These are phyloP conservation scores for Cryphonectria parasitica DNA, from an alignment of 2,329 filamentous ascomycete species.

Conservation along the genomic window DNA sequence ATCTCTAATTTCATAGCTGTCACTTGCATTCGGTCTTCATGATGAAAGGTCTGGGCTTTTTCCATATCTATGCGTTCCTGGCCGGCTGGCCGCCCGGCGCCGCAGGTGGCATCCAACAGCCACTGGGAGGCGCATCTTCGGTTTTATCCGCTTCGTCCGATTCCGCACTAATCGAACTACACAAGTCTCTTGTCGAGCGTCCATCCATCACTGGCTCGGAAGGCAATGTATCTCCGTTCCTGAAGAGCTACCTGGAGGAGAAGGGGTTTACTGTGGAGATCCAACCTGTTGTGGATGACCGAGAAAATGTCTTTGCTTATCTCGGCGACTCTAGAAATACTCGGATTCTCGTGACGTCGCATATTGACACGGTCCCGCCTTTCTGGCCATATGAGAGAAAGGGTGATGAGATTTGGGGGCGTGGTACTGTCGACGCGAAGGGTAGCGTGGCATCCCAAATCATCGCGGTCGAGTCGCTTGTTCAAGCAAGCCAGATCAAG, in stretches of 20 bases:
- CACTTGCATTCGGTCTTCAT: not conserved
- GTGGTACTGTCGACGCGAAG: constrained; percentile 75
- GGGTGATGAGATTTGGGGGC: constrained; percentile 65
- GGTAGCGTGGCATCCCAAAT: constrained; percentile 74
- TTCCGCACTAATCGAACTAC: constrained; percentile 65
- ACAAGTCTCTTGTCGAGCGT: constrained; percentile 72
- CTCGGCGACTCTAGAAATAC: constrained; percentile 54
- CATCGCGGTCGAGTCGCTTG: constrained; percentile 63
- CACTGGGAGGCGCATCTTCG: not conserved
- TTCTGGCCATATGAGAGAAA: constrained; percentile 69
- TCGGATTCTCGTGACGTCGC: constrained; percentile 67
- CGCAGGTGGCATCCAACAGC: not conserved
- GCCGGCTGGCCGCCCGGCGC: not conserved
- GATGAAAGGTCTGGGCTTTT: not conserved
- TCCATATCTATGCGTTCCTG: not conserved
- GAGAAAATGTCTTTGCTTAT: constrained; percentile 81
- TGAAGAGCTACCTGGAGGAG: constrained; percentile 65
- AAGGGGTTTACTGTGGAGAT: constrained; percentile 23
- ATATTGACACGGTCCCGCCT: constrained; percentile 80
- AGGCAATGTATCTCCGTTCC: constrained; percentile 66
- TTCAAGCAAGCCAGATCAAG: constrained; percentile 36
- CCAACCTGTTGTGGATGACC: constrained; percentile 32
- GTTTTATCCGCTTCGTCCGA: not conserved
- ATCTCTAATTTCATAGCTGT: not conserved
- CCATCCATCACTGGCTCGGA: constrained; percentile 75